Conservation (phyloP, 306 rosid species). For the Leucaena leucocephala region DNA sequence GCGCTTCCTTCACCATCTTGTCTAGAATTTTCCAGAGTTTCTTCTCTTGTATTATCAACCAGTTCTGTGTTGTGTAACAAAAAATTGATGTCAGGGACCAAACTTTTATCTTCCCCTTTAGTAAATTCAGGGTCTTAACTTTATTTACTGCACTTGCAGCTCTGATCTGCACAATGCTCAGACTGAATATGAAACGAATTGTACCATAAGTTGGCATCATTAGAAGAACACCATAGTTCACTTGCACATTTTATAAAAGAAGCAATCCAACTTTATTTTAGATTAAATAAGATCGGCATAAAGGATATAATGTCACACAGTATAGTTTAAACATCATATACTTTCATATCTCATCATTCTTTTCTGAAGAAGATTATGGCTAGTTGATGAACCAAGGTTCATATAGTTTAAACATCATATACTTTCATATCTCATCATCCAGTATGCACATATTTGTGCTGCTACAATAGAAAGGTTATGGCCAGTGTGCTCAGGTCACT, state of each 20-base stretch:
- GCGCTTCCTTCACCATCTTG: conserved; percentile 53
- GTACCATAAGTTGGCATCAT: conserved; percentile 4
- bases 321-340: neutral
- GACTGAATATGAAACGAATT: neutral
- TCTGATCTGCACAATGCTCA: conserved; percentile 24
- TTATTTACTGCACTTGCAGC: conserved; percentile 10
- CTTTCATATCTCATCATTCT: neutral
- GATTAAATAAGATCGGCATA: neutral
- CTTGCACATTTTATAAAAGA: neutral
- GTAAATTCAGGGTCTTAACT: conserved; percentile 5
- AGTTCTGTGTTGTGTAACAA: conserved; percentile 40
- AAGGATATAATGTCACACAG: neutral
- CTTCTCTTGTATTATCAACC: conserved; percentile 47
- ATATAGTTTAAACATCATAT: no score
- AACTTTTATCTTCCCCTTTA: neutral
- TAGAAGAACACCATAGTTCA: neutral
- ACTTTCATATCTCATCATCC: no score
- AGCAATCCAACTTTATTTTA: neutral
- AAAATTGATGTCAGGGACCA: conserved; percentile 28
- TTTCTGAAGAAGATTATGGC: neutral
- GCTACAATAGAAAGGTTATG: no score
- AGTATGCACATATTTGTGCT: no score
- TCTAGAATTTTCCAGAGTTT: conserved; percentile 36
- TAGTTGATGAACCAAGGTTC: neutral
- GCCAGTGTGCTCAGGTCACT: no score